phyloP scores from a whole-genome alignment of 768 basidiomycete species.

The Lentinula lateritia region DNA sequence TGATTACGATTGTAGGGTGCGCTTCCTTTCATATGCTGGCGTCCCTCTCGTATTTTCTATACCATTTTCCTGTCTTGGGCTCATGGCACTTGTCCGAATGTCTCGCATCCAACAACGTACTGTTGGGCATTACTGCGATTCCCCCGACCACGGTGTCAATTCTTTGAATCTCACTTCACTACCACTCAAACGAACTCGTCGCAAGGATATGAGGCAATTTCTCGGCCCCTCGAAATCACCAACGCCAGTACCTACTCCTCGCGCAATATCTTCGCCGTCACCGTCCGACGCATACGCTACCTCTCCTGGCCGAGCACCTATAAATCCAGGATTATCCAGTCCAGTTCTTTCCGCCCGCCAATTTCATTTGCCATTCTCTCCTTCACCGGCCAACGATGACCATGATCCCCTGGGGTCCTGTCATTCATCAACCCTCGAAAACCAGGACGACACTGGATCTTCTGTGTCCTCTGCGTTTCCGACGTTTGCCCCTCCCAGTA shows the following conservation, averaged over 20 bases:
- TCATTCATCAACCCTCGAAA: slow-evolving; percentile 6
- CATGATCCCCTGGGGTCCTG: slow-evolving; percentile 4
- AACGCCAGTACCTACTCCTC: slow-evolving; percentile 1
- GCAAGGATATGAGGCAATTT: slow-evolving; percentile 4
- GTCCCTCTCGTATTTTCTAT: slow-evolving; percentile 43
- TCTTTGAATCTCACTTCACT: slow-evolving; percentile 8
- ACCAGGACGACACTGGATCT: slow-evolving; percentile 16
- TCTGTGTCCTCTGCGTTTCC: slow-evolving; percentile 27
- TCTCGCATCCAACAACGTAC: slow-evolving; percentile 22
- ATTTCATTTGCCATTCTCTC: slow-evolving; percentile 16
- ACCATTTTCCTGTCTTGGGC: slow-evolving; percentile 47
- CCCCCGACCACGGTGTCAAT: not conserved
- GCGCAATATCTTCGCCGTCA: slow-evolving; percentile 9
- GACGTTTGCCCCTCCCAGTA: slow-evolving; percentile 12
- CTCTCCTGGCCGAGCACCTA: slow-evolving; percentile 17
- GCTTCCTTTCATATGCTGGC: slow-evolving; percentile 61
- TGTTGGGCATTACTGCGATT: not conserved
- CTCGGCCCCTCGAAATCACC: not conserved
- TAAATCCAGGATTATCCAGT: slow-evolving; percentile 15
- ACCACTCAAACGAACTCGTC: slow-evolving; percentile 12
- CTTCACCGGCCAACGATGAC: slow-evolving; percentile 8
- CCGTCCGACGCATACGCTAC: slow-evolving; percentile 5
- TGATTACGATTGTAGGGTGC: slow-evolving; percentile 38
- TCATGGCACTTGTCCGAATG: slow-evolving; percentile 32
- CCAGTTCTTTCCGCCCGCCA: slow-evolving; percentile 13